Evolutionary conservation across 345 rosid species (phyloP).

Genomic region (Citrus unshiu): DNA sequence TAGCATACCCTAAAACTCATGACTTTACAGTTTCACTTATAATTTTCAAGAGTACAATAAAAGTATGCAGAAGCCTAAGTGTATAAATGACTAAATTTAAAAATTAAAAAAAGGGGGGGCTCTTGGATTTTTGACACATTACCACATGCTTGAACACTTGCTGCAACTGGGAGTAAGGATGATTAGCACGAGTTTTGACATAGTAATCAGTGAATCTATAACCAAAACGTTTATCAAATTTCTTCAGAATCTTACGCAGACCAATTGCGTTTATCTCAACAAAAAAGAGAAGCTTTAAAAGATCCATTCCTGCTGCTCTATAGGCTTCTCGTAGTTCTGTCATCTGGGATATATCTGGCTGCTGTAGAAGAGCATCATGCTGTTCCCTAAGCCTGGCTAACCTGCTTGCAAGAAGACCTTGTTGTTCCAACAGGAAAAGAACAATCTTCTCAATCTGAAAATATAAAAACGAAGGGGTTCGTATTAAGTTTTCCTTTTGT

Average conservation of each 20-base stretch:
- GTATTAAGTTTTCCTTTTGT: background rate
- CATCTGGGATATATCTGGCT: slow-evolving; percentile 63
- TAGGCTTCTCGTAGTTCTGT: slow-evolving; percentile 70
- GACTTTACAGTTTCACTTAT: background rate
- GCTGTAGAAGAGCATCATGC: slow-evolving; percentile 60
- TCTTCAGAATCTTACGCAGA: slow-evolving; percentile 91
- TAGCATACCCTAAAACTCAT: background rate
- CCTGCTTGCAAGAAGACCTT: slow-evolving; percentile 80
- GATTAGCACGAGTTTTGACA: slow-evolving; percentile 94
- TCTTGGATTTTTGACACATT: slow-evolving; percentile 23
- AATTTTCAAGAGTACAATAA: slow-evolving; percentile 4
- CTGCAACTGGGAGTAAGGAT: slow-evolving; percentile 98
- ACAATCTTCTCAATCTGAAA: slow-evolving; percentile 94
- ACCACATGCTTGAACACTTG: slow-evolving; percentile 99
- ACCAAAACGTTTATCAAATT: slow-evolving; percentile 94
- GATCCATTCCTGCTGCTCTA: slow-evolving; percentile 72
- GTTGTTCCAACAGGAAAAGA: slow-evolving; percentile 94
- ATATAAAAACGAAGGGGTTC: background rate
- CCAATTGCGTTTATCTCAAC: slow-evolving; percentile 93
- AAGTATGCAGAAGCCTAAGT: background rate
- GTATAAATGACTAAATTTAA: background rate
- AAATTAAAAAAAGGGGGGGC: background rate
- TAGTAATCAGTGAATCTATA: slow-evolving; percentile 89
- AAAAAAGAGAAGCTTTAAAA: slow-evolving; percentile 74
- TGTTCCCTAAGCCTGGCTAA: slow-evolving; percentile 58